Evolutionary conservation across 768 basidiomycete genomes (phyloP).

Genomic region (Mrakia gelida): DNA sequence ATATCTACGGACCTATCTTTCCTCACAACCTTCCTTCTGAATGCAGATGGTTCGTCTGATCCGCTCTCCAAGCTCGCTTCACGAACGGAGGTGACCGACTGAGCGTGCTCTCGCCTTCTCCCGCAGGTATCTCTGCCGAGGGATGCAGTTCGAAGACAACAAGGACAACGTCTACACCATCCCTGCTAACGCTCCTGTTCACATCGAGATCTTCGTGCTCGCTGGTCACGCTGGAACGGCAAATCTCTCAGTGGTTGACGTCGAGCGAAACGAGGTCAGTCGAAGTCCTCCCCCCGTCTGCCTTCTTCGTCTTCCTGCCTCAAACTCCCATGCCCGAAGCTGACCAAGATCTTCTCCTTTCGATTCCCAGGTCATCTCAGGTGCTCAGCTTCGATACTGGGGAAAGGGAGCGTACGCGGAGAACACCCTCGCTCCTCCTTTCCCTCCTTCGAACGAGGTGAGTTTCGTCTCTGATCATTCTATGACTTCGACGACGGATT

Average conservation of each 20-base stretch:
- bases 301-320: not conserved
- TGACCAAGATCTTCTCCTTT: not conserved
- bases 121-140: slow-evolving; percentile 15
- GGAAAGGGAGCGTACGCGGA: slow-evolving; percentile 1
- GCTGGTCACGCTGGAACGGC: slow-evolving; percentile 21
- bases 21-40: not conserved
- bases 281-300: not conserved
- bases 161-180: slow-evolving; percentile 18
- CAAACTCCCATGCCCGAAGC: not conserved
- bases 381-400: slow-evolving; percentile 24
- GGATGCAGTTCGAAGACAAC: slow-evolving; percentile 24
- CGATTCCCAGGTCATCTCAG: slow-evolving; percentile 7
- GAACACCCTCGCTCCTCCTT: not conserved
- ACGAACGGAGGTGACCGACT: not conserved
- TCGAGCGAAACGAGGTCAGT: slow-evolving; percentile 18
- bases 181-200: not conserved
- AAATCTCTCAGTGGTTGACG: slow-evolving; percentile 14
- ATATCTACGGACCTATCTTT: slow-evolving; percentile 25
- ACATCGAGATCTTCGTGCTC: slow-evolving; percentile 20
- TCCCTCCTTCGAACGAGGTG: slow-evolving; percentile 19
- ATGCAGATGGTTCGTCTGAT: slow-evolving; percentile 12
- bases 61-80: too few species aligned
- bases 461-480: not conserved
- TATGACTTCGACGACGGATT: not conserved
- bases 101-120: too few species aligned